A percentile compares a stretch with the other conserved stretches of the same genome.
Evolutionary conservation across 1,284 basidiomycete genomes (phyloP).

Genomic region (Sphagnurus paluster): DNA sequence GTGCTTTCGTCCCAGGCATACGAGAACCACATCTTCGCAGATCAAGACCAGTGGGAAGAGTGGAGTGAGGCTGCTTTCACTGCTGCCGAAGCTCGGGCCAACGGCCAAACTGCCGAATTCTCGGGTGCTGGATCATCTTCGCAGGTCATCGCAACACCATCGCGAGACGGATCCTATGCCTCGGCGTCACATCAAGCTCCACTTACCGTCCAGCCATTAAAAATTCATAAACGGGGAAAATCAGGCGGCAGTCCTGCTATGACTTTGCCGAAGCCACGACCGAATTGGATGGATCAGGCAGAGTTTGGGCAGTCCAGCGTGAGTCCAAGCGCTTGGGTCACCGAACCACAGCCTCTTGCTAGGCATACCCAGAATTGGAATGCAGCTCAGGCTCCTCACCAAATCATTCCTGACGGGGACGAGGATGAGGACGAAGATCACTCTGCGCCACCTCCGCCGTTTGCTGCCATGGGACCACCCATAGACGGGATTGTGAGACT

Average conservation of each 20-base stretch:
- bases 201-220: slow-evolving; percentile 27
- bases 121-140: slow-evolving; percentile 8
- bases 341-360: background rate
- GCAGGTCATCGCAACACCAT: background rate
- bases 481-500: slow-evolving; percentile 31
- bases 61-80: slow-evolving; percentile 49
- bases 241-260: slow-evolving; percentile 8
- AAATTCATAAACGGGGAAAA: slow-evolving; percentile 32
- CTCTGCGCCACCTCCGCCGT: slow-evolving; percentile 42
- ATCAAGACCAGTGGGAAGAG: slow-evolving; percentile 48
- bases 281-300: slow-evolving; percentile 29
- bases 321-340: background rate
- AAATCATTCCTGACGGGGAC: slow-evolving; percentile 16
- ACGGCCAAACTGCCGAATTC: background rate
- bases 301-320: background rate
- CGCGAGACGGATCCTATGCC: slow-evolving; percentile 17
- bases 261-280: slow-evolving; percentile 25
- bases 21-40: slow-evolving; percentile 25
- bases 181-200: slow-evolving; percentile 8
- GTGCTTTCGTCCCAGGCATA: slow-evolving; percentile 41
- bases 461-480: slow-evolving; percentile 37
- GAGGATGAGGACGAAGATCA: slow-evolving; percentile 29
- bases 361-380: slow-evolving; percentile 2
- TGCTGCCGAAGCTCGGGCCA: slow-evolving; percentile 15
- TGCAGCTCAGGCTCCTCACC: slow-evolving; percentile 8